Evolutionary conservation across 805 yeast genomes (phyloP).

Genomic region (Isabelozyma heimii): DNA sequence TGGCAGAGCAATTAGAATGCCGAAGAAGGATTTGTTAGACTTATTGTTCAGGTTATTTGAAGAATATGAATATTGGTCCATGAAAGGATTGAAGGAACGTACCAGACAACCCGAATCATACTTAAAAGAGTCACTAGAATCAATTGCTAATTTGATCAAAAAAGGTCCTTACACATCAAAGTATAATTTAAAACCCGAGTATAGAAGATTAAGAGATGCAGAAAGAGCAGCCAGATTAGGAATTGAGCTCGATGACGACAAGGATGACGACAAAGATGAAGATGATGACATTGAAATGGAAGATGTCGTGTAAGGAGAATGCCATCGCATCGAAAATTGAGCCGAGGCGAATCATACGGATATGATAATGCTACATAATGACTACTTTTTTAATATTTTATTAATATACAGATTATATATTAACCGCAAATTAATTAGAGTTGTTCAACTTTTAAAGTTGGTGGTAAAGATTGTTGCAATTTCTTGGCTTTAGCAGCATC

Average conservation of each 20-base stretch:
- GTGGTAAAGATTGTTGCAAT: conserved; percentile 96
- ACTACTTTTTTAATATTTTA: not conserved
- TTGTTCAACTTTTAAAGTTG: conserved; percentile 64
- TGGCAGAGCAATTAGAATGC: conserved; percentile 92
- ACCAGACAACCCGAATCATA: conserved; percentile 95
- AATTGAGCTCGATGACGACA: conserved; percentile 40
- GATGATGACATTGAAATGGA: conserved; percentile 73
- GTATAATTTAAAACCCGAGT: conserved; percentile 87
- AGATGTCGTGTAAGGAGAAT: conserved; percentile 48
- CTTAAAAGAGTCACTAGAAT: conserved; percentile 84
- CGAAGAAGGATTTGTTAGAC: conserved; percentile 87
- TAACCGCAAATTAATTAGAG: not conserved
- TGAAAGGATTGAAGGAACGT: conserved; percentile 90
- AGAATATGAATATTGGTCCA: conserved; percentile 94
- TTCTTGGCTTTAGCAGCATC: conserved; percentile 97
- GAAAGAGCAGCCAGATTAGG: conserved; percentile 70
- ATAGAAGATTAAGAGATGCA: conserved; percentile 72
- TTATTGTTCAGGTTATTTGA: conserved; percentile 85
- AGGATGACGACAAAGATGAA: conserved; percentile 48
- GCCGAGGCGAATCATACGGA: too few species aligned
- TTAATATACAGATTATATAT: not conserved
- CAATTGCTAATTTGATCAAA: conserved; percentile 83
- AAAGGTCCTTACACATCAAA: conserved; percentile 95
- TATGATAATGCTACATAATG: not conserved
- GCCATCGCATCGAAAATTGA: too few species aligned